These are phyloP conservation scores for Candida tetrigidarum DNA, from an alignment of 1,139 yeast genomes.

Conservation along the genomic window DNA sequence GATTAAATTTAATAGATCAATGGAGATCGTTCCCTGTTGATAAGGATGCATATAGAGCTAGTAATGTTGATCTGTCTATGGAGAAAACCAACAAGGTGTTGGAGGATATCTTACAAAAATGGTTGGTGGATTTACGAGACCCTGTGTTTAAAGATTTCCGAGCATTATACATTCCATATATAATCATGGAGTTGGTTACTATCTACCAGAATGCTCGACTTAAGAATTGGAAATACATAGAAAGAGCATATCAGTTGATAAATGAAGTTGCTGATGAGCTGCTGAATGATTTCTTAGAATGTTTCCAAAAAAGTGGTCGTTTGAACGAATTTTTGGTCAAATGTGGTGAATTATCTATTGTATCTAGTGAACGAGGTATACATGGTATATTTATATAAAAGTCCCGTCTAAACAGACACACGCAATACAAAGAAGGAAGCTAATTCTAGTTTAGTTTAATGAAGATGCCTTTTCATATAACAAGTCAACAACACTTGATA, in stretches of 20 bases:
- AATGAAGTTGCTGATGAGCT: slow-evolving; percentile 50
- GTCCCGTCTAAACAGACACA: no score
- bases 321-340: slow-evolving; percentile 62
- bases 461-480: slow-evolving; percentile 93
- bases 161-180: slow-evolving; percentile 71
- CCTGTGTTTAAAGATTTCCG: slow-evolving; percentile 53
- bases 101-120: slow-evolving; percentile 29
- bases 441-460: slow-evolving; percentile 57
- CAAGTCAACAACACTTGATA: slow-evolving; percentile 88
- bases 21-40: slow-evolving; percentile 39
- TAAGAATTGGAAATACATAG: slow-evolving; percentile 44
- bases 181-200: slow-evolving; percentile 64
- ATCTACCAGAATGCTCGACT: slow-evolving; percentile 51
- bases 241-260: slow-evolving; percentile 61
- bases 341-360: slow-evolving; percentile 60
- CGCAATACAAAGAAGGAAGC: no score
- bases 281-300: slow-evolving; percentile 42
- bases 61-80: slow-evolving; percentile 40
- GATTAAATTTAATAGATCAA: slow-evolving; percentile 40
- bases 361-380: slow-evolving; percentile 45
- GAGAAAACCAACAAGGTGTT: slow-evolving; percentile 39
- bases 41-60: slow-evolving; percentile 29
- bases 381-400: slow-evolving; percentile 26
- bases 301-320: slow-evolving; percentile 65
- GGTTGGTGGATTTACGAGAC: slow-evolving; percentile 34